Conservation (phyloP, 805 yeast genomes). For the Pichia pseudocactophila region DNA sequence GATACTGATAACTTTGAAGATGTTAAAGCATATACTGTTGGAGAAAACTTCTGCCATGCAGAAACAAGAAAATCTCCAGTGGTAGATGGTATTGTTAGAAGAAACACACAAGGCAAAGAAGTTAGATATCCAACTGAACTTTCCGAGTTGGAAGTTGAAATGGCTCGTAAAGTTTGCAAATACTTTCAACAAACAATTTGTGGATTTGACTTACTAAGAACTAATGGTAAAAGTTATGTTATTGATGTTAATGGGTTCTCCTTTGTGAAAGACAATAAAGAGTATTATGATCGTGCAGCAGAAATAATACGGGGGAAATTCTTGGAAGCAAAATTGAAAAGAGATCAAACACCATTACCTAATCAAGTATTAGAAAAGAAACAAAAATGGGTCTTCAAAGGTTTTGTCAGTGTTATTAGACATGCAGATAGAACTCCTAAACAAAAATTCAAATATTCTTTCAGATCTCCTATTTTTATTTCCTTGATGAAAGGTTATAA, state of each 20-base stretch:
- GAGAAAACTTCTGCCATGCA: conserved; percentile 86
- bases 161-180: conserved; percentile 70
- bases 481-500: conserved; percentile 87
- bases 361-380: conserved; percentile 44
- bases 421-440: conserved; percentile 99
- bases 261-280: conserved; percentile 85
- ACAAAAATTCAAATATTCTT: conserved; percentile 93
- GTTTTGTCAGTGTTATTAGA: conserved; percentile 81
- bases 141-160: conserved; percentile 60
- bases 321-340: conserved; percentile 45
- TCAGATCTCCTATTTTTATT: conserved; percentile 77
- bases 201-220: conserved; percentile 91
- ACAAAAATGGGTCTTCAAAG: conserved; percentile 96
- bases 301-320: conserved; percentile 69
- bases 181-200: conserved; percentile 90
- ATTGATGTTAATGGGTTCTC: conserved; percentile 98
- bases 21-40: conserved; percentile 97
- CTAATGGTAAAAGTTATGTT: conserved; percentile 79
- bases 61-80: conserved; percentile 98
- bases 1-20: conserved; percentile 98
- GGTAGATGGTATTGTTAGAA: conserved; percentile 96
- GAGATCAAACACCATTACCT: conserved; percentile 32
- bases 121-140: conserved; percentile 81
- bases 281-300: conserved; percentile 79
- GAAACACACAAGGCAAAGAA: conserved; percentile 97